Conservation (phyloP, 495 filamentous ascomycete species). For the Daldinia childiae region DNA sequence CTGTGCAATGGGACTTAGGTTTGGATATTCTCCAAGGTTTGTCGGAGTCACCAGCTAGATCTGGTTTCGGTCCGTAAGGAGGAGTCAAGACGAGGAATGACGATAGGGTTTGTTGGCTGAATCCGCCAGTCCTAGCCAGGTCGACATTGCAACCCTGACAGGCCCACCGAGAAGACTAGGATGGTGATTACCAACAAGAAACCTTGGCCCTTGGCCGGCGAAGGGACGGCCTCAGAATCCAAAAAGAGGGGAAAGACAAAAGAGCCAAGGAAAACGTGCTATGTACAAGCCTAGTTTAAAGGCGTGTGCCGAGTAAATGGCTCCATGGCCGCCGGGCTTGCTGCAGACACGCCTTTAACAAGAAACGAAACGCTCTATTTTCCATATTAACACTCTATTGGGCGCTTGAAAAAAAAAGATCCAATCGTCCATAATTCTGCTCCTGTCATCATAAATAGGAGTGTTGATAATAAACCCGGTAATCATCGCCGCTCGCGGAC, state of each 20-base stretch:
- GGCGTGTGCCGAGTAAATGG: constrained; percentile 26
- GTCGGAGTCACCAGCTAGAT: constrained; percentile 42
- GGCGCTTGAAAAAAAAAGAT: constrained; percentile 43
- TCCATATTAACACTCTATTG: constrained; percentile 52
- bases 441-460: constrained; percentile 35
- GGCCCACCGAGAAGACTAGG: constrained; percentile 38
- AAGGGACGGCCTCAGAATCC: constrained; percentile 31
- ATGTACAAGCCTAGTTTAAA: constrained; percentile 30
- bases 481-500: constrained; percentile 39
- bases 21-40: constrained; percentile 30
- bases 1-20: constrained; percentile 22
- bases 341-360: constrained; percentile 39
- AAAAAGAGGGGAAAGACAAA: constrained; percentile 36
- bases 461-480: constrained; percentile 47
- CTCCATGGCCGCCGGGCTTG: constrained; percentile 21
- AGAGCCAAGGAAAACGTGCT: constrained; percentile 37
- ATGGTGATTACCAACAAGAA: constrained; percentile 49
- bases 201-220: constrained; percentile 42
- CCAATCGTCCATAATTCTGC: constrained; percentile 39
- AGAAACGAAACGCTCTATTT: constrained; percentile 42
- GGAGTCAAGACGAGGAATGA: constrained; percentile 41
- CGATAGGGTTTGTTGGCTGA: constrained; percentile 44
- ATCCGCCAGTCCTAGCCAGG: constrained; percentile 43
- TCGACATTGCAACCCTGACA: constrained; percentile 43
- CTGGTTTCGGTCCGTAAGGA: constrained; percentile 44